These are phyloP conservation scores for Vitis hybrid DNA, from an alignment of 177 flowering plant species.

Conservation along the genomic window DNA sequence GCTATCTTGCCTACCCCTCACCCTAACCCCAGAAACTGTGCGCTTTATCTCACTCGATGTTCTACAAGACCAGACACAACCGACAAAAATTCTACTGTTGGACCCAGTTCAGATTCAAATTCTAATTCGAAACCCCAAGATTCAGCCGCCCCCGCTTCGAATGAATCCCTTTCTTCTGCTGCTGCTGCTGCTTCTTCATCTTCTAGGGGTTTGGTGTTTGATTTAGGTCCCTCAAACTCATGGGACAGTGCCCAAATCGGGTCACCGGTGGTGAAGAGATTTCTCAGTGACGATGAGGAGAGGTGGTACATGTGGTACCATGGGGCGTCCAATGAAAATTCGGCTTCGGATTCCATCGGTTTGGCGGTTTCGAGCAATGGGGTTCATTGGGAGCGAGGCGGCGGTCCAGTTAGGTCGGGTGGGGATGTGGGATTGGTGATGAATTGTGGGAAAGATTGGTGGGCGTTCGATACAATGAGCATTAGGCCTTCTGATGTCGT, in stretches of 20 bases:
- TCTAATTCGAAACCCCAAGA: slow-evolving; percentile 1
- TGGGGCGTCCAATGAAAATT: slow-evolving; percentile 35
- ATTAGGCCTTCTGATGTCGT: slow-evolving; percentile 73
- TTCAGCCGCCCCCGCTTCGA: slow-evolving; percentile 6
- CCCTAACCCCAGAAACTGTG: slow-evolving; percentile 12
- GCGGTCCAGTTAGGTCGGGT: slow-evolving; percentile 38
- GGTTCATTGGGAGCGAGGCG: slow-evolving; percentile 76
- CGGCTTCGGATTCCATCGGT: slow-evolving; percentile 50
- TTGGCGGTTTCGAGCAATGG: slow-evolving; percentile 86
- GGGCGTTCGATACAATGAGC: slow-evolving; percentile 76
- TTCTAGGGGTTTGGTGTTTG: slow-evolving; percentile 63
- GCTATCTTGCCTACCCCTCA: slow-evolving; percentile 1
- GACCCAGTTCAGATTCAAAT: slow-evolving; percentile 6
- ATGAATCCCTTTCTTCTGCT: slow-evolving; percentile 17
- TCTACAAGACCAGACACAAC: slow-evolving; percentile 49
- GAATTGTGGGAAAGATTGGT: slow-evolving; percentile 74
- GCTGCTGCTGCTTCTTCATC: slow-evolving; percentile 7
- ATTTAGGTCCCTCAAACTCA: slow-evolving; percentile 43
- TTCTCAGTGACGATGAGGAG: slow-evolving; percentile 78
- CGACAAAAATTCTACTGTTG: slow-evolving; percentile 21
- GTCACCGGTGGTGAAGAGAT: slow-evolving; percentile 85
- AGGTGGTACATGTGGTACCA: slow-evolving; percentile 96
- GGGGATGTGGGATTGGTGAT: slow-evolving; percentile 60
- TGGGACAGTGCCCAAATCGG: slow-evolving; percentile 79
- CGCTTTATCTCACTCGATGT: slow-evolving; percentile 32